Evolutionary conservation across 2,329 filamentous ascomycete species (phyloP).

Genomic region (Venturia pyrina): DNA sequence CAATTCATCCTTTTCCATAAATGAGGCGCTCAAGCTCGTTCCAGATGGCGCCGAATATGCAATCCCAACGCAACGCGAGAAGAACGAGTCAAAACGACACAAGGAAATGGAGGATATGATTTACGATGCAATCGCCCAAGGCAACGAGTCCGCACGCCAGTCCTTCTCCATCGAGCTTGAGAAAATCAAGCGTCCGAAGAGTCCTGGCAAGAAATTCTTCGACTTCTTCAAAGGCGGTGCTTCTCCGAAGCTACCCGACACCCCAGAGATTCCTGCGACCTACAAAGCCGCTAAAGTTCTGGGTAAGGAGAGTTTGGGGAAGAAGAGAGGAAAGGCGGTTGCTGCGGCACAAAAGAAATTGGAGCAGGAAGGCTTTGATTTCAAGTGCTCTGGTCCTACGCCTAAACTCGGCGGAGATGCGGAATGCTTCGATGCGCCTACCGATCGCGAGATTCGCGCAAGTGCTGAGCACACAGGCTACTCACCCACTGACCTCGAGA

Average conservation of each 20-base stretch:
- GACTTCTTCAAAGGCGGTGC: constrained; percentile 6
- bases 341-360: background rate
- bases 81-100: background rate
- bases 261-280: background rate
- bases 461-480: background rate
- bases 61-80: constrained; percentile 4
- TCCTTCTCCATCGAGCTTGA: background rate
- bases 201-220: constrained; percentile 10
- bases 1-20: background rate
- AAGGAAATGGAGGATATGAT: background rate
- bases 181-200: constrained; percentile 8
- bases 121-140: background rate
- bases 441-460: background rate
- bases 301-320: constrained; percentile 2
- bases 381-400: constrained; percentile 6
- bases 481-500: background rate
- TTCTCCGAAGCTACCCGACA: constrained; percentile 1
- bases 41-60: constrained; percentile 3
- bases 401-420: background rate
- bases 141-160: background rate
- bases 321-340: background rate
- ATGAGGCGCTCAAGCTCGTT: background rate
- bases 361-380: background rate
- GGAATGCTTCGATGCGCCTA: constrained; percentile 1
- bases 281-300: constrained; percentile 8